Conservation (phyloP, 768 basidiomycete genomes). For the Tulasnella calospora region DNA sequence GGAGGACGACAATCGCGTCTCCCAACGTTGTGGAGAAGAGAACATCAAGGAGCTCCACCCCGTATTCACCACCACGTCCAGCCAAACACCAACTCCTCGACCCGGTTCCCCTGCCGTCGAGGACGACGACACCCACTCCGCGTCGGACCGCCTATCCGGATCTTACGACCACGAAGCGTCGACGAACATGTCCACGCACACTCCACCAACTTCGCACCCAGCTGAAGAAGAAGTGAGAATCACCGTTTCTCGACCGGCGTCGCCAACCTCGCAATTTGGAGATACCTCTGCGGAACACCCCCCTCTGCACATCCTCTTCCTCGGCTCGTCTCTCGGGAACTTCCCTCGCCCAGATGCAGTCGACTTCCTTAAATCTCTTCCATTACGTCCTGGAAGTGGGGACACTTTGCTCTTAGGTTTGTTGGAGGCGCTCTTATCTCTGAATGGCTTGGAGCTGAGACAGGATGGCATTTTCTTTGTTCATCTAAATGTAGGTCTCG, state of each 20-base stretch:
- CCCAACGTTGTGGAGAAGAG: not conserved
- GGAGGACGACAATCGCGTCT: not conserved
- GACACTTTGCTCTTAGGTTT: conserved; percentile 34
- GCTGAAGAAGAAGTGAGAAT: conserved; percentile 1
- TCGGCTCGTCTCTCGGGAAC: conserved; percentile 91
- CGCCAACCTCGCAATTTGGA: not conserved
- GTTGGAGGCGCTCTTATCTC: too few species aligned
- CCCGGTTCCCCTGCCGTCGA: conserved; percentile 8
- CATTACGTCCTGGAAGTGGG: conserved; percentile 52
- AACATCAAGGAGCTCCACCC: not conserved
- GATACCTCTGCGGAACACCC: conserved; percentile 14
- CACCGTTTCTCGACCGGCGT: conserved; percentile 12
- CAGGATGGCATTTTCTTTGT: too few species aligned
- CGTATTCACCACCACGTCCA: not conserved
- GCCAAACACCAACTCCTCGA: not conserved
- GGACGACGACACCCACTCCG: not conserved
- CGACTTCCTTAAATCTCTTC: conserved; percentile 70
- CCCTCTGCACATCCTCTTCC: conserved; percentile 79
- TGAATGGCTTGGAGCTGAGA: too few species aligned
- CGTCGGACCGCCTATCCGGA: not conserved
- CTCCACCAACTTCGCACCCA: conserved; percentile 16
- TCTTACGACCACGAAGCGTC: not conserved
- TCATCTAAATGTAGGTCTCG: conserved; percentile 47
- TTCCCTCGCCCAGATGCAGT: conserved; percentile 66
- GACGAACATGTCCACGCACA: conserved; percentile 6